Evolutionary conservation across 2,329 filamentous ascomycete genomes (phyloP), one percentile per base, ranked within the genome.

Genomic region (Thermomyces lanuginosus): DNA sequence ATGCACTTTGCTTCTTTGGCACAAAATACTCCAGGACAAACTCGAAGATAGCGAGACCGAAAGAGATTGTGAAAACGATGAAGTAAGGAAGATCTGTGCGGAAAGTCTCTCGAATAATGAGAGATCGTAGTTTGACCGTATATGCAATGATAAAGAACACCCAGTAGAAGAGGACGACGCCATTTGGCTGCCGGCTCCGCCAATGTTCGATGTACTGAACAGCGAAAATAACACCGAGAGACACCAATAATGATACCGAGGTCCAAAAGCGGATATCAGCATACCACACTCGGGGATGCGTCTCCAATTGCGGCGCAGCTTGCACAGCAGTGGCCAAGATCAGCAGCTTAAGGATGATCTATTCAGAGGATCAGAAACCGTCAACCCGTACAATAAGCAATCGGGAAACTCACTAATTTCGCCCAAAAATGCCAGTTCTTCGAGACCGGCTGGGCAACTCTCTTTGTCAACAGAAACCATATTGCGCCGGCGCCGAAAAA

Each of bases 371-470:
- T 14, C 10, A 20, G 31, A 22, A 17, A 26, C 16, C 11, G 20
- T n/a, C n/a, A n/a, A n/a, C n/a, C n/a, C n/a, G n/a, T n/a, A n/a
- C n/a, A n/a, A n/a, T n/a, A n/a, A n/a, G n/a, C n/a, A n/a, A n/a
- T n/a, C n/a, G n/a, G n/a, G n/a, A n/a, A 13, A 47, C 66, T 41
- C 61, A 89, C 82, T 69, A 93, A 64, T 56, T 98, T 98, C 7
- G 73, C 61, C 63, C 81, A 93, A 52, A 95, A 95, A 49, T 89
- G 82, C 73, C 78, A 82, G 51, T 91, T 78, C 63, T 82, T 91
- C 37, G 68, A 60, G 10, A 86, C 69, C 1, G 69, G 66, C 28
- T 71, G 64, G 19, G 73, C 62, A 27, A 69, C 65, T 45, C 72
- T 76, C 53, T 70, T 78, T 40, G 64, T 71, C 29, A 83, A 51